Evolutionary conservation across 768 basidiomycete species (phyloP), one percentile per base, ranked within the genome.

Genomic region (Fomitopsis serialis): DNA sequence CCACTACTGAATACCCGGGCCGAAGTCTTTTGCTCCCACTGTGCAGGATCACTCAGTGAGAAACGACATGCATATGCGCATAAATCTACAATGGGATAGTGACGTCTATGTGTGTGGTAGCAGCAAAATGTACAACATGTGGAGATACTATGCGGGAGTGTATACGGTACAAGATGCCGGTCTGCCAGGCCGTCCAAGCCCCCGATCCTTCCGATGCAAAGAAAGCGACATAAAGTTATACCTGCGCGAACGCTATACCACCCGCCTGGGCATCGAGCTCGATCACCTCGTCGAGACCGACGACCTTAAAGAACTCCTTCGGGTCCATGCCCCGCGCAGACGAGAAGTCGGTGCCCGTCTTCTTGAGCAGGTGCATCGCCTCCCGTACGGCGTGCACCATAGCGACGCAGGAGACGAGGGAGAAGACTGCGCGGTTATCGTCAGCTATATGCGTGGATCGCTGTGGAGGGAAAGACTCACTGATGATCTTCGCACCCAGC

Each of bases 401-500:
- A 21, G 87, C 84, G 27, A 89, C 87, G 56, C 82, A 84, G 24
- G 86, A 88, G 2, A 86, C 84, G 7, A 89, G 72, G 10, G 86
- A 88, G 67, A 89, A 89, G 62, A 89, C 85, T 88, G 17, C 34
- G 29, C 7, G 32, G 13, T 13, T 23, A n/a, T n/a, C n/a, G 27
- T 48, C 37, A 57, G 53, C 36, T n/a, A 29, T 21, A 25, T 12
- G 37, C 13, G 47, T 36, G 15, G 3, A 49, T 24, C 15, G 15
- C 6, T 11, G 7, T 3, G 22, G 34, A 13, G 5, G 21, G 10
- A 25, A 24, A 19, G 24, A 71, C 84, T 64, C 54, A 87, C 87
- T 88, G 67, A 89, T 88, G 48, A 89, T 81, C 66, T 88, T 89
- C 32, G 86, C 86, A 19, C 87, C 87, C 63, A 79, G 74, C 17